A percentile compares a stretch with the other conserved stretches of the same genome.
phyloP scores from a whole-genome alignment of 2,329 filamentous ascomycete species.

The Chaetomium sp. region DNA sequence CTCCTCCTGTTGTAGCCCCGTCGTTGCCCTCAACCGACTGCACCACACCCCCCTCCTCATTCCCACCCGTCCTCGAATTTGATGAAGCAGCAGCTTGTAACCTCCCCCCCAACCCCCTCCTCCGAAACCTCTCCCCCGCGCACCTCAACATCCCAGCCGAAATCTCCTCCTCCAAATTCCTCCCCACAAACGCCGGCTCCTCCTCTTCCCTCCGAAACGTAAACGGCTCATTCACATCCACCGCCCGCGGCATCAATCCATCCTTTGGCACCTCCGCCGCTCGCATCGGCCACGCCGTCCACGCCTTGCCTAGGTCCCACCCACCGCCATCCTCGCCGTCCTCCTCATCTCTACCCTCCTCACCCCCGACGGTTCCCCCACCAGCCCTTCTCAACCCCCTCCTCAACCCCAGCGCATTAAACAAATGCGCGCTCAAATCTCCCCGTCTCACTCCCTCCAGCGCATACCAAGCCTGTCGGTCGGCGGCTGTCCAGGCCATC shows the following conservation, averaged over 20 bases:
- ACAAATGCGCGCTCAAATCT: slow-evolving; percentile 71
- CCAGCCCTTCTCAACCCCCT: slow-evolving; percentile 6
- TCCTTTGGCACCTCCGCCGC: slow-evolving; percentile 54
- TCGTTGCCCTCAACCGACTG: slow-evolving; percentile 11
- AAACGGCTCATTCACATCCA: slow-evolving; percentile 44
- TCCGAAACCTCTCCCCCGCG: slow-evolving; percentile 60
- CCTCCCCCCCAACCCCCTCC: slow-evolving; percentile 25
- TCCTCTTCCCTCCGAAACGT: slow-evolving; percentile 41
- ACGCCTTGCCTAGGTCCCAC: slow-evolving; percentile 52
- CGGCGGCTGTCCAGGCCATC: slow-evolving; percentile 53
- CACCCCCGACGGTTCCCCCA: not conserved
- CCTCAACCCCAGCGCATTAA: slow-evolving; percentile 65
- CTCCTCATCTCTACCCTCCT: not conserved
- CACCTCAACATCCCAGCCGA: slow-evolving; percentile 57
- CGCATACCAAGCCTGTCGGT: slow-evolving; percentile 56
- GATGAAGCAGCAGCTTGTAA: not conserved
- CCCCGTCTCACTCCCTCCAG: slow-evolving; percentile 56
- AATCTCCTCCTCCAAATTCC: slow-evolving; percentile 63
- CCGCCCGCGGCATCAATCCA: slow-evolving; percentile 39
- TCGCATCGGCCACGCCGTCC: slow-evolving; percentile 82
- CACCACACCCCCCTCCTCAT: not conserved
- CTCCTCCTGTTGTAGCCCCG: slow-evolving; percentile 3
- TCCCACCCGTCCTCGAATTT: too few species aligned
- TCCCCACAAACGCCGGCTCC: slow-evolving; percentile 43
- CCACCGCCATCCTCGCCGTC: slow-evolving; percentile 21